Evolutionary conservation across 2,329 filamentous ascomycete species (phyloP), one percentile per base, ranked within the genome.

Genomic region (Arachnomyces sp.): DNA sequence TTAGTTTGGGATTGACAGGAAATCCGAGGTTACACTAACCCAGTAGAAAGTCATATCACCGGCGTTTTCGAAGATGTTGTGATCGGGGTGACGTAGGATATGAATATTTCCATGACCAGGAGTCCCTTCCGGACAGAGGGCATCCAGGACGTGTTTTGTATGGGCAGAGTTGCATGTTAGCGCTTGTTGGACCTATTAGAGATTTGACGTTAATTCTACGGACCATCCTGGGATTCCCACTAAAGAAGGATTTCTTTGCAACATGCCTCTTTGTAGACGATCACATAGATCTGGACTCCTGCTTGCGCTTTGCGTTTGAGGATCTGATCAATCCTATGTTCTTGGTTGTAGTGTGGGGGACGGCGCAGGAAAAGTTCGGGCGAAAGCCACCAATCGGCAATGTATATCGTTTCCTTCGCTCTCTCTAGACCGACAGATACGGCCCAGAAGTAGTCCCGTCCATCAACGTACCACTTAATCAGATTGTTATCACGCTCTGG

Each of bases 41-140:
- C 90, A 96, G 67, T 94, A 95, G 56, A 95, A 87, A 0, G 88
- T 95, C 85, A 94, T 93, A 52, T 96, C 90, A 20, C 84, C 84
- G 2, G 83, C 84, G 54, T 95, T 95, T 54, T 95, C 88, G 37
- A 96, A 79, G 2, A 94, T 76, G 49, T 95, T 95, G 66, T 96
- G 90, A 60, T 96, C 90, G 0, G 90, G 90, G 63, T 96, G 90
- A 20, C 90, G 79, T 77, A 93, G 83, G 38, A 94, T 72, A 28
- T 72, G 76, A 57, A 98, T 96, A 58, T 96, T 96, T 35, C 85
- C 87, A 58, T 89, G 72, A 1, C 90, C 92, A 0, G 82, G 83
- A 0, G 74, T 74, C 6, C 88, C 90, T 56, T 90, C 73, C 0
- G 88, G 86, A 52, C 89, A 94, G 1, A 96, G 71, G 3, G 71